Base-by-base conservation (phyloP, 2,329 filamentous ascomycete genomes). In the Cryphonectria nitschkei region DNA sequence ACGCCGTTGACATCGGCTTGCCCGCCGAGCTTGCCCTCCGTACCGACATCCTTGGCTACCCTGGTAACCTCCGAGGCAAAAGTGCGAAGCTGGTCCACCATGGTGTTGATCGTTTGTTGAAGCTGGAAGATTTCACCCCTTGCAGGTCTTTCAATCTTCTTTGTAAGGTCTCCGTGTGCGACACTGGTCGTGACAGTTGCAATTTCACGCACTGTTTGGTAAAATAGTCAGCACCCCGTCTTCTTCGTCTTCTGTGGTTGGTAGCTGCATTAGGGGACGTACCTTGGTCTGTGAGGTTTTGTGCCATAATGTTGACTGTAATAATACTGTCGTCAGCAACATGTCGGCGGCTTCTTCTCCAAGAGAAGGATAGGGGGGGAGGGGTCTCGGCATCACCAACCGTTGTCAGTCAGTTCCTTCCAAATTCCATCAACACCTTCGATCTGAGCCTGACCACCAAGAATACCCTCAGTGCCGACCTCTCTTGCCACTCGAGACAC, bases 391-490 rank as follows among this genome's bases (percentile, higher is more conserved):
- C 72, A 37, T 32, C 60, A 70, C 81, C 73, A 84, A 90, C 89
- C 89, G 78, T 95, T 95, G 80, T 95, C 92, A 26, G 95, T 98
- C 76, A 98, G 85, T 83, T 98, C 95, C 79, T 97, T 97, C 95
- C 95, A 98, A 73, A 97, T 97, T 77, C 95, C 95, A 81, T 96
- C 94, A 69, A 98, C 95, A 70, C 95, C 95, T 75, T 94, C 92
- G 73, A 98, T 95, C 80, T 94, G 92, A 71, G 95, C 95, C 80
- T 98, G 95, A 60, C 95, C 95, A 77, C 95, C 95, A 58, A 98
- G 90, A 74, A 96, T 92, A 78, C 95, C 95, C 81, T 98, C 95
- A 16, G 95, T 98, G 76, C 95, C 95, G 84, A 98, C 95, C 82
- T 98, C 95, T 80, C 94, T 93, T 68, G 95, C 95, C 75, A 98